Base-by-base conservation (phyloP, 305 asterid species). In the Fraxinus albicans region DNA sequence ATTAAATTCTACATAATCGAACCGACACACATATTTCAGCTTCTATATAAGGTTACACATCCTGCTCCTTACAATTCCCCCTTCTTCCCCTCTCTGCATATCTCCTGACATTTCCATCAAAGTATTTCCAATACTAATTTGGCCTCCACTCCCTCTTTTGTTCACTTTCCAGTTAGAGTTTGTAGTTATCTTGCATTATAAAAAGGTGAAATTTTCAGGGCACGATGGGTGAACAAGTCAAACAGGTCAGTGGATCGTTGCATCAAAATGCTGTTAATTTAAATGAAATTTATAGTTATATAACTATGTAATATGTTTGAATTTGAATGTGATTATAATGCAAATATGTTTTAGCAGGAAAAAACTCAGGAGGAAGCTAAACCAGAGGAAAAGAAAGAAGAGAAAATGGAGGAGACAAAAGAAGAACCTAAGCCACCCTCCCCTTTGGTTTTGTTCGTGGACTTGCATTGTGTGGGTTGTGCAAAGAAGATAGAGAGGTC, bases 391-490 rank as follows among this genome's bases (percentile, higher is more conserved):
- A 81, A 78, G 29, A 72, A 88, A 58, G 83, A 83, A 13, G 80
- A 85, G 6, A 67, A 74, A 69, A 80, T 34, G 63, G 89, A 87
- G 67, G 85, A 88, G 47, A 86, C 86, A 65, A 78, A 89, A 84
- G 92, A 91, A 85, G 92, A 90, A 63, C 83, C 96, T 0, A 91
- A 90, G 63, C 93, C 93, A 33, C 95, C 94, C 8, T 50, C 86
- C 0, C 97, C 97, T n/a, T 86, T 92, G 72, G 94, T 95, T 23
- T 85, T 95, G 89, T 92, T 77, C 33, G 88, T 94, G 67, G 97
- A 94, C 81, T 89, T 95, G 89, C 99, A 95, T 81, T 95, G 99
- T 85, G 86, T 89, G 77, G 99, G 99, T 36, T 95, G 99, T 86
- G 98, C 97, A 0, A 94, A 94, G 89, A 95, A 94, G 87, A 93